Conservation (phyloP, 2,329 filamentous ascomycete genomes). For the Didymella arachidicola region DNA sequence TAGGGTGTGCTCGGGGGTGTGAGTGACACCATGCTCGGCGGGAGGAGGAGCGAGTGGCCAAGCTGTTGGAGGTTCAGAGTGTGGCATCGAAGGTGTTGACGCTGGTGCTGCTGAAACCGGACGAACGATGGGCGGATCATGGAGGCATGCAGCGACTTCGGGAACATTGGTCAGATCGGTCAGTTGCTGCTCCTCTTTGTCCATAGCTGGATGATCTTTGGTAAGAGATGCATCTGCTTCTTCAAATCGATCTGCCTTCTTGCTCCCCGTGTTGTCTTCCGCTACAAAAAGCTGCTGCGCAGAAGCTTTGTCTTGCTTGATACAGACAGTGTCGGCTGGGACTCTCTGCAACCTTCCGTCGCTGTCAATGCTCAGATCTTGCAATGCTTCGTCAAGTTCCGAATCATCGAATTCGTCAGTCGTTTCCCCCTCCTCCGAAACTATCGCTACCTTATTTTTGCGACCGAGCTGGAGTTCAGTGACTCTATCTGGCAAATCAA, state of each 20-base stretch:
- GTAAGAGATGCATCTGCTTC: not conserved
- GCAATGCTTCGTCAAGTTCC: slow-evolving; percentile 37
- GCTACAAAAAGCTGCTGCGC: not conserved
- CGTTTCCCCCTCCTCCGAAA: not conserved
- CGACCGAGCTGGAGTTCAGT: not conserved
- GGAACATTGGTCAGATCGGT: slow-evolving; percentile 3
- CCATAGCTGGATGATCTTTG: not conserved
- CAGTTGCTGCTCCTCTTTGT: slow-evolving; percentile 1
- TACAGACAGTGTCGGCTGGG: not conserved
- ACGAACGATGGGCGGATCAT: not conserved
- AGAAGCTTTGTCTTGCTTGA: not conserved
- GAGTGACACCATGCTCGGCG: not conserved
- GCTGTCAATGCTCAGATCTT: slow-evolving; percentile 24
- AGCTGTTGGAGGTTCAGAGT: not conserved
- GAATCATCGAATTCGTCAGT: slow-evolving; percentile 35
- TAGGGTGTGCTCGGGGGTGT: slow-evolving; percentile 31
- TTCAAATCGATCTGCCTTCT: not conserved
- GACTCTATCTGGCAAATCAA: not conserved
- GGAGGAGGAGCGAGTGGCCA: not conserved
- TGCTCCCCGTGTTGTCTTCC: not conserved
- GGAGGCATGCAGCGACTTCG: not conserved
- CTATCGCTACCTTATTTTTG: not conserved
- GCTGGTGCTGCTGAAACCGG: not conserved
- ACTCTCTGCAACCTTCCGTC: not conserved
- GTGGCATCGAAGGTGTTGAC: not conserved